Base-by-base conservation (phyloP, 352 stramenopile genomes). In the Bremia lactucae region DNA sequence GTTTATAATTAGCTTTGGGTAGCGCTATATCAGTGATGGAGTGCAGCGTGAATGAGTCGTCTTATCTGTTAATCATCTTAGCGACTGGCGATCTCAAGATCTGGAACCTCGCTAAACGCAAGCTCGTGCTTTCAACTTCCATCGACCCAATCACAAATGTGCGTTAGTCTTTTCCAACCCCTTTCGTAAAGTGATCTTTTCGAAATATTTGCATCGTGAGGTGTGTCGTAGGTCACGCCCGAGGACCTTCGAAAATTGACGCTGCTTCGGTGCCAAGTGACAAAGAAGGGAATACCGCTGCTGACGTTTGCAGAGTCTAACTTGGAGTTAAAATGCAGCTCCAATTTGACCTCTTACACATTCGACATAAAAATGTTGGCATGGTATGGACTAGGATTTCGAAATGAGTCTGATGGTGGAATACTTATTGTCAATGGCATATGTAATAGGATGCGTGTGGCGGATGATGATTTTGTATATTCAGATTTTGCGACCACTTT, bases 401-500 rank as follows among this genome's bases (percentile, higher is more conserved):
- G 5, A 5, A 4, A 14, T 20, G 5, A 33, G 19, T 6, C 15
- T 33, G n/a, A 38, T 26, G 2, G n/a, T 41, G 19, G 1, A 36
- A 11, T 25, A 31, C 8, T 34, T 18, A 16, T 19, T 18, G n/a
- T n/a, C 31, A 13, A 0, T 35, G 2, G 28, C 13, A 13, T 58
- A 11, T 46, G 16, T 6, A 40, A n/a, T 36, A 92, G 79, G 80
- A 86, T 93, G 75, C 75, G 81, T 33, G 73, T 90, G 7, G 76
- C 75, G 10, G 81, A 90, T 48, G 73, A 89, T 42, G 86, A 63
- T 33, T 93, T 93, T 44, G 68, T 83, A 16, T 93, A 78, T 45
- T 93, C 81, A 6, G 81, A 93, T 37, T 93, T 93, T 47, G 61
- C 68, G 34, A 73, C 80, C 29, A 70, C 72, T 14, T 49, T 93